Base-by-base conservation (phyloP, 768 basidiomycete species). In the Trametes sanguinea region DNA sequence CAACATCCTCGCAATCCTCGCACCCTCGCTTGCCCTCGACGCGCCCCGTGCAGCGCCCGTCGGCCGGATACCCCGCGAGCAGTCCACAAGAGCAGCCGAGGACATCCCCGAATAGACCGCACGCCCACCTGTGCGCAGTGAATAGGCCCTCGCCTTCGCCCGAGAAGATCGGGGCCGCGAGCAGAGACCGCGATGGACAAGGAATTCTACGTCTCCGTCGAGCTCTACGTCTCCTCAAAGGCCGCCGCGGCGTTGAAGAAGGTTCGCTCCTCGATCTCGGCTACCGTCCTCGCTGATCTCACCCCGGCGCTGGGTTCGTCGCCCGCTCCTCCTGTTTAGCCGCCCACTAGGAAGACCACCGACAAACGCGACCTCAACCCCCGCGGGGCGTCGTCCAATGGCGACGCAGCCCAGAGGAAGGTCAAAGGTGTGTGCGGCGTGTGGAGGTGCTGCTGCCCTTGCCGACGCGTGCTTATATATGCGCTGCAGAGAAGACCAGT, bases 191-290 rank as follows among this genome's bases (percentile, higher is more conserved):
- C 13, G 13, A 62, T 60, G 59, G 53, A 61, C 46, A 75, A 69
- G 62, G 88, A 90, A 71, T 88, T 85, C 68, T 78, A 85, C 60
- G 80, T 86, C 57, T 80, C 82, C 52, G 83, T 81, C 8, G 85
- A 90, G 66, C 75, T 91, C 29, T 88, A 85, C 65, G 75, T 90
- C 17, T 84, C 86, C 13, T 76, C 78, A 37, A 74, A 80, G 40
- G 80, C 83, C 4, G 78, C 78, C 43, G 71, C 78, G 39, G 76
- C 78, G 29, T 71, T 86, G 44, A 83, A 84, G 58, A 90, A 87
- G 81, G 89, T 86, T 59, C 50, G 74, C 63, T n/a, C 57, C 57
- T 37, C 54, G 37, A 62, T 58, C 57, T 62, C 66, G 62, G 57
- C 57, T 57, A 51, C 50, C 50, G 32, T 45, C 45, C 35, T 48